A percentile compares a stretch with the other conserved stretches of the same genome.
These are phyloP conservation scores for Quercus alba DNA, from an alignment of 306 rosid genomes.

Conservation along the genomic window DNA sequence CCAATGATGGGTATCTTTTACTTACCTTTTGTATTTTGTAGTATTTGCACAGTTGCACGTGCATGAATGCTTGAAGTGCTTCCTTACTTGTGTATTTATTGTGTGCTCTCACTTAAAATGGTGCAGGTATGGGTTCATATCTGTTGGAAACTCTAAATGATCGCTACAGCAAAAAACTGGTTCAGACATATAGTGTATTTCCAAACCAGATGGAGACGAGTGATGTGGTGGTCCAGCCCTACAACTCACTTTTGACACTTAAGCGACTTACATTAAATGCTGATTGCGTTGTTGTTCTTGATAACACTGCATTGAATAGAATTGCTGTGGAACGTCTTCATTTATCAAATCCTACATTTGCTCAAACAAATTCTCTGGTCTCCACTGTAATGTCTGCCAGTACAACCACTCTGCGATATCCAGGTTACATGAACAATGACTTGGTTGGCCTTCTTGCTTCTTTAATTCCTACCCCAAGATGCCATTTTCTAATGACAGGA, in stretches of 20 bases:
- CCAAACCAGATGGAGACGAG: conserved; percentile 99
- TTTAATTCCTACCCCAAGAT: conserved; percentile 94
- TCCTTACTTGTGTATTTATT: conserved; percentile 5
- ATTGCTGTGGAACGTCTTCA: conserved; percentile 99
- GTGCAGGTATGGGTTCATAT: conserved; percentile 95
- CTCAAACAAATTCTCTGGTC: conserved; percentile 94
- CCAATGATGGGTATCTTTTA: not conserved
- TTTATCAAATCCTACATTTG: conserved; percentile 93
- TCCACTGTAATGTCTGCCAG: conserved; percentile 99
- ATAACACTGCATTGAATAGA: conserved; percentile 94
- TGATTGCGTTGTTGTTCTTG: conserved; percentile 98
- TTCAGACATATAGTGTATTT: conserved; percentile 96
- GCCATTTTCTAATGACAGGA: conserved; percentile 99
- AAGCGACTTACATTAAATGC: conserved; percentile 95
- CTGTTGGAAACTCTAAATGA: conserved; percentile 93
- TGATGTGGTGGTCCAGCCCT: conserved; percentile 99
- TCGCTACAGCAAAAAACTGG: conserved; percentile 97
- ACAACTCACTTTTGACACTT: conserved; percentile 95
- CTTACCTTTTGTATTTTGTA: conserved; percentile 2
- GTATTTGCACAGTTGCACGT: conserved; percentile 4
- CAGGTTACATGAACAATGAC: conserved; percentile 99
- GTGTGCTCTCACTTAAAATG: conserved; percentile 5
- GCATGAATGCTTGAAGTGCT: conserved; percentile 13
- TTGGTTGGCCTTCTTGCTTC: conserved; percentile 99
- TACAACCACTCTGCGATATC: conserved; percentile 94